phyloP scores from a whole-genome alignment of 495 filamentous ascomycete genomes.

The Talaromyces borbonicus region DNA sequence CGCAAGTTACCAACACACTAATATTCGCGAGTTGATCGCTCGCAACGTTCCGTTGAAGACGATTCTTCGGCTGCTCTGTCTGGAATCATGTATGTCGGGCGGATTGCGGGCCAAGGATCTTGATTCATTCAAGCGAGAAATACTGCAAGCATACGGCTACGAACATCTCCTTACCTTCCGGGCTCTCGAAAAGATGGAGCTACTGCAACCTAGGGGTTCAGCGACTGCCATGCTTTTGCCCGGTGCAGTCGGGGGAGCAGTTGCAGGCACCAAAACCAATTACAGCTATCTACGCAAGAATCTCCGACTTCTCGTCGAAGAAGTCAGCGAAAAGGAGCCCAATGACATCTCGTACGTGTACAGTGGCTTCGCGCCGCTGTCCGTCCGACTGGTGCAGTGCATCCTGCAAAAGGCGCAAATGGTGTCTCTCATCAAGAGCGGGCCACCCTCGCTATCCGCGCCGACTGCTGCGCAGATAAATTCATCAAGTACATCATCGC shows the following conservation, averaged over 20 bases:
- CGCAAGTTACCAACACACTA: slow-evolving; percentile 76
- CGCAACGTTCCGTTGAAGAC: slow-evolving; percentile 68
- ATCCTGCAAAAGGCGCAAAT: slow-evolving; percentile 84
- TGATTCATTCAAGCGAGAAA: slow-evolving; percentile 76
- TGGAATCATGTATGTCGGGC: slow-evolving; percentile 83
- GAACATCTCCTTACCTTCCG: slow-evolving; percentile 87
- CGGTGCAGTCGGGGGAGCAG: slow-evolving; percentile 40
- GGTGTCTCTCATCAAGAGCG: slow-evolving; percentile 54
- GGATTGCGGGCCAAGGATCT: slow-evolving; percentile 81
- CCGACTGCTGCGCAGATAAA: slow-evolving; percentile 35
- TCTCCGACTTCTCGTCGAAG: slow-evolving; percentile 84
- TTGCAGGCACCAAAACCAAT: slow-evolving; percentile 64
- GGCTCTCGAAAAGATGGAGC: slow-evolving; percentile 80
- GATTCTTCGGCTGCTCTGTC: slow-evolving; percentile 75
- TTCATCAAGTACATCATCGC: slow-evolving; percentile 49
- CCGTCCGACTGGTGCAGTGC: slow-evolving; percentile 88
- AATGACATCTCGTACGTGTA: slow-evolving; percentile 96
- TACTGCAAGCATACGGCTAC: slow-evolving; percentile 89
- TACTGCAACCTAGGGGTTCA: slow-evolving; percentile 63
- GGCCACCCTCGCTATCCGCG: slow-evolving; percentile 13
- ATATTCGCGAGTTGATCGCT: slow-evolving; percentile 86
- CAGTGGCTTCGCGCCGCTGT: slow-evolving; percentile 91
- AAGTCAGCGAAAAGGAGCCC: slow-evolving; percentile 94
- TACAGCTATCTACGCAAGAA: slow-evolving; percentile 79
- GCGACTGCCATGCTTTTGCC: slow-evolving; percentile 63